Evolutionary conservation across 192 early-diverging fungal genomes (phyloP).

Genomic region (Backusella psychrophila): DNA sequence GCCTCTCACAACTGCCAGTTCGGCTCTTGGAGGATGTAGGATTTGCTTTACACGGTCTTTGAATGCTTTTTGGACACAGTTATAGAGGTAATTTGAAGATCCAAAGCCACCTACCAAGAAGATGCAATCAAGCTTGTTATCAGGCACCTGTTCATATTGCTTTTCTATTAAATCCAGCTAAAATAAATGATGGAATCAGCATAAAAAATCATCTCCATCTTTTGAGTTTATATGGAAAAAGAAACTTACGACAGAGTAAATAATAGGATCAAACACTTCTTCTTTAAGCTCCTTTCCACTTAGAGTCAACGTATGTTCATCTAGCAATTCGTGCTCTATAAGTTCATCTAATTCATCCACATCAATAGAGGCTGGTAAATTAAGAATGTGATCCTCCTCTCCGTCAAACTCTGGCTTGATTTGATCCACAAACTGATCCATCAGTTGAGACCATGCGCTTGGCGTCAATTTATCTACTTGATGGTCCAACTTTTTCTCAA

Average conservation of each 20-base stretch:
- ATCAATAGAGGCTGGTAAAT: constrained; percentile 39
- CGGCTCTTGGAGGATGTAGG: constrained; percentile 39
- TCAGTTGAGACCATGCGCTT: constrained; percentile 10
- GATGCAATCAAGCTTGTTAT: constrained; percentile 37
- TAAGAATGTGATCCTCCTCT: constrained; percentile 40
- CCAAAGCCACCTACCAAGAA: constrained; percentile 57
- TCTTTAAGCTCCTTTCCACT: not conserved
- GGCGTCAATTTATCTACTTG: constrained; percentile 3
- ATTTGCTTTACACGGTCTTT: constrained; percentile 34
- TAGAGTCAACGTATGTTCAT: not conserved
- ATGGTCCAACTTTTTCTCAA: constrained; percentile 39
- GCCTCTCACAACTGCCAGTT: constrained; percentile 47
- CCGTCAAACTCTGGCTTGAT: constrained; percentile 51
- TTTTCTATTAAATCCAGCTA: constrained; percentile 38
- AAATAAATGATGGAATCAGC: not conserved
- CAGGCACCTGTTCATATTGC: constrained; percentile 34
- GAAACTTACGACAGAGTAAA: not conserved
- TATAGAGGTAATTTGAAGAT: constrained; percentile 42
- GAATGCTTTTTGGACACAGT: constrained; percentile 36
- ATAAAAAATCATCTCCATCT: not conserved
- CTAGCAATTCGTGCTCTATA: not conserved
- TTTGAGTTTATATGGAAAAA: not conserved
- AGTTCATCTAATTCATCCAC: constrained; percentile 25
- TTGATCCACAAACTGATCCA: constrained; percentile 44
- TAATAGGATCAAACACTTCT: not conserved